A percentile compares a stretch with the other conserved stretches of the same genome.
phyloP scores from a whole-genome alignment of 2,329 filamentous ascomycete genomes.

The Sclerotinia sclerotiorum region DNA sequence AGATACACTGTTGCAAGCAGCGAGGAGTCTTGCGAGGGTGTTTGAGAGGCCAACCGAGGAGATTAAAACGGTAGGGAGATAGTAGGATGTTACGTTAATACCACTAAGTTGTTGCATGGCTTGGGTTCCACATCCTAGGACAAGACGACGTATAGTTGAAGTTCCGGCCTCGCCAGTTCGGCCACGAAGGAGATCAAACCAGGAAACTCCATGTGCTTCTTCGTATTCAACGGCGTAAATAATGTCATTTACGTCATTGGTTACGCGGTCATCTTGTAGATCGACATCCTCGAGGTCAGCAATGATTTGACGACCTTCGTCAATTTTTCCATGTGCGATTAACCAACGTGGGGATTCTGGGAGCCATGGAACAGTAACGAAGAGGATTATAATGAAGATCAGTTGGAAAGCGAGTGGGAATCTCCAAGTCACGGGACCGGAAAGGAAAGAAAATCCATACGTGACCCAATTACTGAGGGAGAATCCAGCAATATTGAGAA shows the following conservation, averaged over 20 bases:
- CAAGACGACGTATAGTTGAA: slow-evolving; percentile 61
- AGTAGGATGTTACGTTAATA: slow-evolving; percentile 48
- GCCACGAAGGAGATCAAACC: slow-evolving; percentile 20
- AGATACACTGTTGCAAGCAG: slow-evolving; percentile 47
- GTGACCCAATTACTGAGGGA: slow-evolving; percentile 24
- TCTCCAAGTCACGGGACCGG: slow-evolving; percentile 21
- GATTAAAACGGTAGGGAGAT: slow-evolving; percentile 52
- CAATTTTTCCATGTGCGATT: slow-evolving; percentile 39
- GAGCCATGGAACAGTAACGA: slow-evolving; percentile 32
- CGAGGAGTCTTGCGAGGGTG: slow-evolving; percentile 52
- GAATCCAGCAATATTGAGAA: slow-evolving; percentile 23
- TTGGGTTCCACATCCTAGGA: slow-evolving; percentile 66
- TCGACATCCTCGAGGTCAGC: slow-evolving; percentile 33
- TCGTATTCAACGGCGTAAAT: slow-evolving; percentile 22
- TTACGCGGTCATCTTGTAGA: slow-evolving; percentile 52
- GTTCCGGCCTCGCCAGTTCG: slow-evolving; percentile 11
- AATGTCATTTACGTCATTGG: slow-evolving; percentile 51
- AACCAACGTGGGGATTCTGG: slow-evolving; percentile 44
- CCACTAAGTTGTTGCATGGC: slow-evolving; percentile 52
- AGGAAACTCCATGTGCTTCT: slow-evolving; percentile 17
- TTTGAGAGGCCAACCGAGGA: slow-evolving; percentile 49
- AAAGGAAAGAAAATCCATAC: slow-evolving; percentile 24
- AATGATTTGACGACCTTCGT: slow-evolving; percentile 42
- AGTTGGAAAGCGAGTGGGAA: slow-evolving; percentile 26
- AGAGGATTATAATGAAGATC: slow-evolving; percentile 22